Evolutionary conservation across 2,329 filamentous ascomycete species (phyloP), one percentile per base, ranked within the genome.

Genomic region (Fulvia fulva): DNA sequence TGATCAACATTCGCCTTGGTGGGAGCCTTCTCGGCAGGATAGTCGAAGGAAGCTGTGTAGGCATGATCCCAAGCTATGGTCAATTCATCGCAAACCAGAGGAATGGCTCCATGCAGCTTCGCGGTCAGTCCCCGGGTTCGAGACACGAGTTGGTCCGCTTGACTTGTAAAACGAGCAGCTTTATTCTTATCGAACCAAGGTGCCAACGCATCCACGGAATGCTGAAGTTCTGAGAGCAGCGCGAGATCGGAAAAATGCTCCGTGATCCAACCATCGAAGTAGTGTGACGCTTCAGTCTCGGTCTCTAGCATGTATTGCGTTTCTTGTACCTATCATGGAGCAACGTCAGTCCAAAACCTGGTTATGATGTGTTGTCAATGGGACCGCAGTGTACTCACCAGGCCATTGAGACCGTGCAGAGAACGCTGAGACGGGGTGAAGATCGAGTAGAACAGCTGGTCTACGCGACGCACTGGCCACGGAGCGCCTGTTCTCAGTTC

Each of bases 21-120:
- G 1, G 75, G 74, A 9, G 73, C 77, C 62, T 80, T 82, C 2
- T 78, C 73, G 5, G 74, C 73, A 52, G 78, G 82, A 74, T 77
- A 84, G 44, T 60, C 58, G 56, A 84, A 82, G n/a, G 28, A 30
- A 5, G 23, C 22, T 28, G 46, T 30, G 11, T 32, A 9, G 7
- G 14, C 16, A 16, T 8, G 14, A 30, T 50, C 8, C 46, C 46
- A 28, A 6, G 26, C 2, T 3, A 46, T 46, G 34, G 34, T n/a
- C 34, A 41, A 41, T 6, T n/a, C 16, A n/a, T 7, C 34, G 6
- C 34, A 19, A 3, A 16, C 6, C 16, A 41, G 34, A 2, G 34
- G 34, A 6, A 63, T 58, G 21, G 55, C 55, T 11, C 26, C 16
- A 11, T 46, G 28, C 21, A 63, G 34, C 52, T 60, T 54, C 16